Conservation (phyloP, 2,329 filamentous ascomycete species). For the Curvularia eragrostidis region DNA sequence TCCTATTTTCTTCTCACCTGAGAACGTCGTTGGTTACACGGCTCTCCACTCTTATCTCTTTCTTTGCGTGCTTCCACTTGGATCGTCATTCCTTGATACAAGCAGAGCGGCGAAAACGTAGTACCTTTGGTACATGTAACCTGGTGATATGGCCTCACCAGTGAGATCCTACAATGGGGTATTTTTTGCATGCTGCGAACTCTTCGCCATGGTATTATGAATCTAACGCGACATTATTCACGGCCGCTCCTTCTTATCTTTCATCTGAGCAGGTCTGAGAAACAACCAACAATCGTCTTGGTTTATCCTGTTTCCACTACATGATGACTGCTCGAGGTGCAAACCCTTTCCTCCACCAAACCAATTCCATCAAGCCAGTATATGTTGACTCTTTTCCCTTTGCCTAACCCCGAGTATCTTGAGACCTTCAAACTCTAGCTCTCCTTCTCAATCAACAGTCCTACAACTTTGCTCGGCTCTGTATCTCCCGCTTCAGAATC, state of each 20-base stretch:
- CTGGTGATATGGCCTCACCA: neutral
- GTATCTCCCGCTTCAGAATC: slow-evolving; percentile 1
- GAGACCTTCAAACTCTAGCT: neutral
- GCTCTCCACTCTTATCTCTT: neutral
- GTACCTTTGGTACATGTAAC: neutral
- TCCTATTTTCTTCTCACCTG: neutral
- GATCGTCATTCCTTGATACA: neutral
- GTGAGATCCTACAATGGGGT: neutral
- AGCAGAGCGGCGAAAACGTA: neutral
- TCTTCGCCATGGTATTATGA: neutral
- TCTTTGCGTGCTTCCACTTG: neutral
- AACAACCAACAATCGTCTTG: neutral
- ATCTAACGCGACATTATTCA: neutral
- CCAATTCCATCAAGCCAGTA: neutral
- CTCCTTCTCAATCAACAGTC: neutral
- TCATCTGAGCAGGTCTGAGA: neutral
- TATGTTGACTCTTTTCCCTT: neutral
- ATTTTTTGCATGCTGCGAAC: neutral
- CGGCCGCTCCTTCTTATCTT: neutral
- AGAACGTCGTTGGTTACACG: neutral
- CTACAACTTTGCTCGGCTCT: slow-evolving; percentile 5
- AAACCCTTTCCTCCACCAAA: too few relatives aligned
- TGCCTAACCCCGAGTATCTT: neutral
- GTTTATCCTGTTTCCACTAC: neutral
- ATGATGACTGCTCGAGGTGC: neutral